Conservation (phyloP, 2,329 filamentous ascomycete genomes). For the Raffaelea albimanens region DNA sequence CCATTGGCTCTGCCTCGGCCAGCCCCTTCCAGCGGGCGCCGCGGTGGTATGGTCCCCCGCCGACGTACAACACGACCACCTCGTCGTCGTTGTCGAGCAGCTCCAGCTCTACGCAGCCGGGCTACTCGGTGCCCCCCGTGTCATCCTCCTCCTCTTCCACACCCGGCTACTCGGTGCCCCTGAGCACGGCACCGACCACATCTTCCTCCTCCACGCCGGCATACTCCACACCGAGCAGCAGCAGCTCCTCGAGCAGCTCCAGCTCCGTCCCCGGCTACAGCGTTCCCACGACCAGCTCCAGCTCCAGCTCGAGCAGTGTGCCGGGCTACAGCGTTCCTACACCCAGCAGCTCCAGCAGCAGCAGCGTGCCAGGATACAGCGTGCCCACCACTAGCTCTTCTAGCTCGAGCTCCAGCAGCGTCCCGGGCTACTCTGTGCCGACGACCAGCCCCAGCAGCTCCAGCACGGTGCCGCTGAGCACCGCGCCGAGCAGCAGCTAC, state of each 20-base stretch:
- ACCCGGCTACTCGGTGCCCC: too few relatives aligned
- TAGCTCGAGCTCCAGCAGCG: background rate
- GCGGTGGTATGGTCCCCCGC: background rate
- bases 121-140: too few relatives aligned
- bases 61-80: background rate
- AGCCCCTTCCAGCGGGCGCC: constrained; percentile 1
- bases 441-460: background rate
- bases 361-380: background rate
- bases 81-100: background rate
- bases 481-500: background rate
- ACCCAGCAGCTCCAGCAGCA: background rate
- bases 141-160: too few relatives aligned
- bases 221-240: too few relatives aligned
- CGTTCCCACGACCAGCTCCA: background rate
- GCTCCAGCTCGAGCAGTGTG: background rate
- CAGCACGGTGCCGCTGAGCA: background rate
- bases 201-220: too few relatives aligned
- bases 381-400: background rate
- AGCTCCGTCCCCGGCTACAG: too few relatives aligned
- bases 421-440: too few relatives aligned
- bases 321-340: background rate
- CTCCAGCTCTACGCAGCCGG: background rate
- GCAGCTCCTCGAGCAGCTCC: too few relatives aligned
- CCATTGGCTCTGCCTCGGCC: constrained; percentile 4
- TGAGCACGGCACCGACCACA: too few relatives aligned